phyloP scores from a whole-genome alignment of 139 green algal species.

The Tetradesmus obliquus region DNA sequence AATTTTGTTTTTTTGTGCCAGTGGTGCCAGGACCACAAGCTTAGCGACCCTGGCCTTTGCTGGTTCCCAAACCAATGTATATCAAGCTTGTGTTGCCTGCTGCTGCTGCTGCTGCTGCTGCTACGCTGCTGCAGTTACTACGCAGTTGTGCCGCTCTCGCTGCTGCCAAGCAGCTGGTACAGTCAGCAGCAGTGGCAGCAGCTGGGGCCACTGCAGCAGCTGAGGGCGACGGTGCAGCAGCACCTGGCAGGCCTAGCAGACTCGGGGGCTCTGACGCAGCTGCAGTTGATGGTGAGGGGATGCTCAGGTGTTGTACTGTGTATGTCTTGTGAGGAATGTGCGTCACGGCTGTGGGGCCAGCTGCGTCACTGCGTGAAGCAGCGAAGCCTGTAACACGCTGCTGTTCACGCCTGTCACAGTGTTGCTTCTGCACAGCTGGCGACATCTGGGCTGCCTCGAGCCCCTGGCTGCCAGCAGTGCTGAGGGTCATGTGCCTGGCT shows the following conservation, averaged over 20 bases:
- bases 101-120: background rate
- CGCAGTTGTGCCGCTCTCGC: constrained; percentile 67
- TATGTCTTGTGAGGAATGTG: too few species aligned
- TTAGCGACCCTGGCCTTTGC: too few species aligned
- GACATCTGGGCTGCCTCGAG: too few species aligned
- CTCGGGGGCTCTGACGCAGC: background rate
- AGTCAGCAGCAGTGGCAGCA: constrained; percentile 10
- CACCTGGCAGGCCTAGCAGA: background rate
- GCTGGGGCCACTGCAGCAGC: background rate
- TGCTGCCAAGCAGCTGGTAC: constrained; percentile 53
- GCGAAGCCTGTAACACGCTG: too few species aligned
- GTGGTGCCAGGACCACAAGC: too few species aligned
- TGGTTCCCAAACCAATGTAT: background rate
- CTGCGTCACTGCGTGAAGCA: too few species aligned
- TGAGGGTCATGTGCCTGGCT: background rate
- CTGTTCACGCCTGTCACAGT: too few species aligned
- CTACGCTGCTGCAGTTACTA: constrained; percentile 73
- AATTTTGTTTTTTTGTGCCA: too few species aligned
- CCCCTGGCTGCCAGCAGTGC: too few species aligned
- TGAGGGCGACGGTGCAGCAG: background rate
- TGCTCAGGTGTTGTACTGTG: background rate
- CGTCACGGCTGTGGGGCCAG: too few species aligned
- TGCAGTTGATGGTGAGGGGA: background rate
- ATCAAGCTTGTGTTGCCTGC: background rate
- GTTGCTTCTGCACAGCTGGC: too few species aligned